A percentile compares a stretch with the other conserved stretches of the same genome.
These are phyloP conservation scores for Fraxinus sp. DNA, from an alignment of 305 asterid species.

Conservation along the genomic window DNA sequence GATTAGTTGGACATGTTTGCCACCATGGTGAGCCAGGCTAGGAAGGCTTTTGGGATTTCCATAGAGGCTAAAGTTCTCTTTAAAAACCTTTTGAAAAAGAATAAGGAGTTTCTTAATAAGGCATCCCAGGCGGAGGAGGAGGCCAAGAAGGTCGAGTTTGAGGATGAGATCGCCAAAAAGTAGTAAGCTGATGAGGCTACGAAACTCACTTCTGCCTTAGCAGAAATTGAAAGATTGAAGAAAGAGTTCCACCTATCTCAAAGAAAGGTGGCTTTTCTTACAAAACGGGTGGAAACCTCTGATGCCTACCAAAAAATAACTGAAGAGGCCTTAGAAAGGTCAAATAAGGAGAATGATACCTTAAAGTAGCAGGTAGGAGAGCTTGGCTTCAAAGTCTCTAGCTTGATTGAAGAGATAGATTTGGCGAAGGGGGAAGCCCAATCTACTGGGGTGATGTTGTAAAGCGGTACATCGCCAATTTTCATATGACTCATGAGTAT, in stretches of 20 bases:
- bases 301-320: neutral
- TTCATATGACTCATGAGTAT: neutral
- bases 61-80: neutral
- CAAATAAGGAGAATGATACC: neutral
- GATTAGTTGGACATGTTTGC: neutral
- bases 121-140: neutral
- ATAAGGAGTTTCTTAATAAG: neutral
- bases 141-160: neutral
- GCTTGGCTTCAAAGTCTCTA: neutral
- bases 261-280: neutral
- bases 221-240: neutral
- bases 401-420: neutral
- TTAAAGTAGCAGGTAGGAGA: neutral
- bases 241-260: neutral
- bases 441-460: neutral
- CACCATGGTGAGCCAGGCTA: neutral
- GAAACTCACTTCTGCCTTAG: neutral
- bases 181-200: neutral
- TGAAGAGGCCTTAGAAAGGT: neutral
- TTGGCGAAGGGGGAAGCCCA: neutral
- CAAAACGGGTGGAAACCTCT: neutral
- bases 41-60: neutral
- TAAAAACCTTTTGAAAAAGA: neutral
- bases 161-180: neutral
- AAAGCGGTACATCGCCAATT: neutral